Evolutionary conservation across 805 yeast species (phyloP).

Genomic region (Metschnikowia lachancei): DNA sequence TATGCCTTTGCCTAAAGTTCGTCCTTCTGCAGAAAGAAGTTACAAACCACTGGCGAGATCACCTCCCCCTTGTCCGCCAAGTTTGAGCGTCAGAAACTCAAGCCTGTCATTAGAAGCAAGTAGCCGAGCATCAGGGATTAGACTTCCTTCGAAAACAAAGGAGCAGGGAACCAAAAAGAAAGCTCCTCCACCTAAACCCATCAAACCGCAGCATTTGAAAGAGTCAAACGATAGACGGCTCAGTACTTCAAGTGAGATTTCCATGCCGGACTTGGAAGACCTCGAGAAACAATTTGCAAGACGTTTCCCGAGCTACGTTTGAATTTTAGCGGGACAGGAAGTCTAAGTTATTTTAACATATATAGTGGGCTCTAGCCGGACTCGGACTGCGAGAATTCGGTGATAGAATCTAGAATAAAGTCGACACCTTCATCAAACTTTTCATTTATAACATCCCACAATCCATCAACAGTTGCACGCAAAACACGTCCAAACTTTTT

Average conservation of each 20-base stretch:
- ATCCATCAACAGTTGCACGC: conserved; percentile 66
- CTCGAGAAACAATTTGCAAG: conserved; percentile 56
- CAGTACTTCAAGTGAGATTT: conserved; percentile 41
- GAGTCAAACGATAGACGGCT: conserved; percentile 22
- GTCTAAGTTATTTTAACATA: neutral
- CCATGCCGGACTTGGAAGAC: conserved; percentile 55
- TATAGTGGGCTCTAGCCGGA: conserved; percentile 9
- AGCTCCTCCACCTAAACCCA: conserved; percentile 66
- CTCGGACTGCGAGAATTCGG: conserved; percentile 28
- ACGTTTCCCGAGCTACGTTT: conserved; percentile 61
- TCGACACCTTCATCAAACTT: conserved; percentile 83
- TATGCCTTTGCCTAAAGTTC: conserved; percentile 7
- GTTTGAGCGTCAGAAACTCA: conserved; percentile 14
- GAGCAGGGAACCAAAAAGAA: conserved; percentile 19
- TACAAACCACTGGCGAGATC: neutral
- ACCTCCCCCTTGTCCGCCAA: conserved; percentile 40
- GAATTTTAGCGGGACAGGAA: neutral
- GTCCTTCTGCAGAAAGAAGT: neutral
- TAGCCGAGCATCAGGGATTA: neutral
- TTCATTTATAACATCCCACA: conserved; percentile 75
- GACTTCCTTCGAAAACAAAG: neutral
- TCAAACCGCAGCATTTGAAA: conserved; percentile 56
- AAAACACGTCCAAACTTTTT: conserved; percentile 89
- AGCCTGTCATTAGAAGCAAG: conserved; percentile 1
- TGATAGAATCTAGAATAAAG: conserved; percentile 75